Evolutionary conservation across 768 basidiomycete genomes (phyloP).

Genomic region (Dioszegia hungarica): DNA sequence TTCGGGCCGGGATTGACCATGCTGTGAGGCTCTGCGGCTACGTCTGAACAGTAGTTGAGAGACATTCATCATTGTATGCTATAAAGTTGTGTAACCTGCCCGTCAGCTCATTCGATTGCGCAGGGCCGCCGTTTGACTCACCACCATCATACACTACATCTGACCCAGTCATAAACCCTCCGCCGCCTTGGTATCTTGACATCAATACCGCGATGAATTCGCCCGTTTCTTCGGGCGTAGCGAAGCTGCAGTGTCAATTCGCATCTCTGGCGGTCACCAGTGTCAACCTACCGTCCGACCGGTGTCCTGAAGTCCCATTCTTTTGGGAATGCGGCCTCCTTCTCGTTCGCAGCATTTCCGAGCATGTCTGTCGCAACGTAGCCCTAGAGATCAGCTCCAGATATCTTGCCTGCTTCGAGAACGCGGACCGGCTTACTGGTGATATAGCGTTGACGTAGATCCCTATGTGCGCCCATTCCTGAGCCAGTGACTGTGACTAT

Average conservation of each 20-base stretch:
- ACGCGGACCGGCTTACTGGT: constrained; percentile 23
- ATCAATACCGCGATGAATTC: constrained; percentile 36
- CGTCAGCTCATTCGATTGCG: no score
- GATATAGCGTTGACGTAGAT: constrained; percentile 45
- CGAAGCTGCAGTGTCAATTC: constrained; percentile 28
- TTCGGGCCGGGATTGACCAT: no score
- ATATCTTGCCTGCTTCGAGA: neutral
- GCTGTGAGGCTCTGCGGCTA: no score
- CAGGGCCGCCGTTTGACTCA: constrained; percentile 14
- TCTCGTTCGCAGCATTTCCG: constrained; percentile 17
- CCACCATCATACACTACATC: constrained; percentile 48
- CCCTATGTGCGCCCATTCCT: constrained; percentile 46
- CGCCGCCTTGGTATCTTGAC: constrained; percentile 18
- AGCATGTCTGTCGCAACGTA: constrained; percentile 49
- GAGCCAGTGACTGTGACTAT: constrained; percentile 31
- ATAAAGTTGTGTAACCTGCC: no score
- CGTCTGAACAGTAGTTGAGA: no score
- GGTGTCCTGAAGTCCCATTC: constrained; percentile 45
- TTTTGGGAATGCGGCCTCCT: constrained; percentile 20
- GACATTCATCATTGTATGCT: no score
- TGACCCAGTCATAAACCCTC: constrained; percentile 45
- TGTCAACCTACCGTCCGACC: constrained; percentile 28
- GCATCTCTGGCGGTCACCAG: constrained; percentile 9
- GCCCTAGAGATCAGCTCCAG: neutral
- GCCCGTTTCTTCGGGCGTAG: constrained; percentile 37